phyloP scores from a whole-genome alignment of 129 eudicot genomes.

The Deinandra increscens region DNA sequence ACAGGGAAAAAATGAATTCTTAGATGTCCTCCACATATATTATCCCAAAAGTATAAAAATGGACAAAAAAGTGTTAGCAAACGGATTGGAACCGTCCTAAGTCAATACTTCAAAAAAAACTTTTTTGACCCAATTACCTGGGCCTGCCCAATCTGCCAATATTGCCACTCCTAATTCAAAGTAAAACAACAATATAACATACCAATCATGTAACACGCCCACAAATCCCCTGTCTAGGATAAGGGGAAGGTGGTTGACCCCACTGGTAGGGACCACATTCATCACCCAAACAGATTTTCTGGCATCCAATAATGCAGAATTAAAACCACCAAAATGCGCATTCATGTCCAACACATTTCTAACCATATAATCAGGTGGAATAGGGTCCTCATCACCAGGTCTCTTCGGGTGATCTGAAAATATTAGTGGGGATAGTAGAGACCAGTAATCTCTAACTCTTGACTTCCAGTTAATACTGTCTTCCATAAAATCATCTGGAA shows the following conservation, averaged over 20 bases:
- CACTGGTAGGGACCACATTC: conserved; percentile 89
- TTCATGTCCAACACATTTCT: conserved; percentile 98
- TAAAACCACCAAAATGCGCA: conserved; percentile 92
- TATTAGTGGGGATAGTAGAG: conserved; percentile 87
- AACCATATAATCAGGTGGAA: conserved; percentile 95
- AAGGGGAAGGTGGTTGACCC: conserved; percentile 77
- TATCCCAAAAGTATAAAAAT: neutral
- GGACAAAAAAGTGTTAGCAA: neutral
- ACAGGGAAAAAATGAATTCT: no score
- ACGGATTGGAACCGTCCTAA: neutral
- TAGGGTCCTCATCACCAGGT: conserved; percentile 98
- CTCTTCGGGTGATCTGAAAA: conserved; percentile 99
- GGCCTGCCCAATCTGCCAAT: neutral
- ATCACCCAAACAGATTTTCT: conserved; percentile 97
- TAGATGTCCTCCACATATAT: neutral
- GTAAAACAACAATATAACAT: conserved; percentile 23
- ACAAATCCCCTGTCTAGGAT: conserved; percentile 87
- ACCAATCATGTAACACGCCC: conserved; percentile 98
- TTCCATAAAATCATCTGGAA: conserved; percentile 69
- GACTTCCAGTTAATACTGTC: conserved; percentile 67
- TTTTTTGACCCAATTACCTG: neutral
- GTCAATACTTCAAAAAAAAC: neutral
- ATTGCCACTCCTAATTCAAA: conserved; percentile 1
- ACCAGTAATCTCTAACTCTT: conserved; percentile 78
- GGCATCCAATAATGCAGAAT: conserved; percentile 81